phyloP scores from a whole-genome alignment of 176 grass and related monocot genomes.

The Metroxylon sagu region DNA sequence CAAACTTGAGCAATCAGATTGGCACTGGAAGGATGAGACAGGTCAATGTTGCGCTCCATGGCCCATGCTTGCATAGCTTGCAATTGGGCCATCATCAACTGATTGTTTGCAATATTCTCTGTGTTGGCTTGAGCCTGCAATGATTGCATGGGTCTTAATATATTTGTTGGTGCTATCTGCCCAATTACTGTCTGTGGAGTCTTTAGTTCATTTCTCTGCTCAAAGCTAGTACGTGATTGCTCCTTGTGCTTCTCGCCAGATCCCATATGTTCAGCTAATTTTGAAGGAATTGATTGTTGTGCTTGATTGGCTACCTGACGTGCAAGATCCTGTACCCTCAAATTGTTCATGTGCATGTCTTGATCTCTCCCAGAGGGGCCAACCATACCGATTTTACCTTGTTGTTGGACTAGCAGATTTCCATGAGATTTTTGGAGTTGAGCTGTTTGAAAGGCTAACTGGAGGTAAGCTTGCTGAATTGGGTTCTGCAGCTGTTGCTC shows the following conservation, averaged over 20 bases:
- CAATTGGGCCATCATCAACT: slow-evolving; percentile 50
- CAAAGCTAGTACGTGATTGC: slow-evolving; percentile 25
- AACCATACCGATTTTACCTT: slow-evolving; percentile 45
- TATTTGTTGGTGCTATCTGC: slow-evolving; percentile 30
- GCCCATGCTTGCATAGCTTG: slow-evolving; percentile 88
- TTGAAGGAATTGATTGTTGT: slow-evolving; percentile 36
- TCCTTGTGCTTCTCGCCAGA: slow-evolving; percentile 48
- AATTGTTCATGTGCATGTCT: slow-evolving; percentile 41
- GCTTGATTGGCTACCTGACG: slow-evolving; percentile 34
- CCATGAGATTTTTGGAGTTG: slow-evolving; percentile 64
- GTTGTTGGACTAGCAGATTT: slow-evolving; percentile 60
- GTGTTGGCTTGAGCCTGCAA: slow-evolving; percentile 30
- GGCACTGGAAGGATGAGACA: slow-evolving; percentile 77
- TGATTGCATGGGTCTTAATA: slow-evolving; percentile 39
- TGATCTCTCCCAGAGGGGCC: slow-evolving; percentile 46
- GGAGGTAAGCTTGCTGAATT: slow-evolving; percentile 69
- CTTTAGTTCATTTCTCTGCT: slow-evolving; percentile 66
- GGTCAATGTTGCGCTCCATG: slow-evolving; percentile 74
- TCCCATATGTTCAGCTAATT: slow-evolving; percentile 35
- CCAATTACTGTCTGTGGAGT: slow-evolving; percentile 45
- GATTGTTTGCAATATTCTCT: slow-evolving; percentile 26
- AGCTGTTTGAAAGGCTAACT: slow-evolving; percentile 53
- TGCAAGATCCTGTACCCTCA: slow-evolving; percentile 74
- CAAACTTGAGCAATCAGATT: slow-evolving; percentile 69
- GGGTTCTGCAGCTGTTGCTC: slow-evolving; percentile 34